Base-by-base conservation (phyloP, 2,329 filamentous ascomycete species). In the Fusarium sp. region DNA sequence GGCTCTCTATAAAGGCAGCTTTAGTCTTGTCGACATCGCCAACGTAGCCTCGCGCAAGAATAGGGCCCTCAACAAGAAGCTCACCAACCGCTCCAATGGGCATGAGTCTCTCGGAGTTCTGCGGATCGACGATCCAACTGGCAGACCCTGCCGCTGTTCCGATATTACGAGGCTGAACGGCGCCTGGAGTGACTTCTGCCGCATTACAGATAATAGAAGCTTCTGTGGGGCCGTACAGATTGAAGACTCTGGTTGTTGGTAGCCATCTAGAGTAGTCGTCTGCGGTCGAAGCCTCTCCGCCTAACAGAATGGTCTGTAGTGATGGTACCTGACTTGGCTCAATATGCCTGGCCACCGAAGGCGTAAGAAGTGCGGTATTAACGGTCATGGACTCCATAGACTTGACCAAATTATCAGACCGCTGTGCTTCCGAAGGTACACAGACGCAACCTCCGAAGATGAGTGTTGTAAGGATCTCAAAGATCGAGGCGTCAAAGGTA, bases 341-440 rank as follows among this genome's bases (percentile, higher is more conserved):
- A 3, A 66, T 23, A 3, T 49, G 31, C 4, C 79, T 77, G 5
- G 80, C 80, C 1, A 84, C 80, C 0, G 81, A 81, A 0, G 83
- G 83, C 1, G 83, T 85, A 74, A 85, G 18, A 3, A 68, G 35
- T 4, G 57, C 25, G 9, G 39, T 37, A 21, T 64, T 65, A 8
- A 63, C 67, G 78, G 43, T 78, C 74, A 17, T 78, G 76, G 75
- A 79, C 78, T 59, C 82, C 81, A 81, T 80, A 13, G 78, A 77
- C 6, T 76, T 77, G 21, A 77, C 77, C 15, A 85, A 67, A 53
- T 83, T 76, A 57, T 84, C 82, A 49, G 83, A 77, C 2, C 84
- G 79, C 46, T 85, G 81, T 25, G 81, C 76, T 17, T 87, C 85
- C 0, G 82, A 83, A 1, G 85, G 83, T 15, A 87, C 81, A 67